Percentiles rank a stretch among this genome's conserved stretches.
Evolutionary conservation across 129 eudicot genomes (phyloP).

Genomic region (Artemisia annua): DNA sequence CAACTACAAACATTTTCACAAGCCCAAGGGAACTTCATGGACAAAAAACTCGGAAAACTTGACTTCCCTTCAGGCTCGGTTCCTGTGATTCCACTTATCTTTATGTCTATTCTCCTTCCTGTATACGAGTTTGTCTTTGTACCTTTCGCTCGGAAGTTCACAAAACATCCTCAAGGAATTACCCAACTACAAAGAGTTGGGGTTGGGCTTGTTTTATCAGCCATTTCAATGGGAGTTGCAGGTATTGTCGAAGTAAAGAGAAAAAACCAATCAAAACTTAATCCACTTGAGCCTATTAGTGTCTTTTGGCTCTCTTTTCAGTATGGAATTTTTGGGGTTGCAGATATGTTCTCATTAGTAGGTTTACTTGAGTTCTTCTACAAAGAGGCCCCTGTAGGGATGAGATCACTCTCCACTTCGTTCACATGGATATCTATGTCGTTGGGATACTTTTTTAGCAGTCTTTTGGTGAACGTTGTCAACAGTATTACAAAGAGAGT

Average conservation of each 20-base stretch:
- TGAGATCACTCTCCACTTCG: slow-evolving; percentile 74
- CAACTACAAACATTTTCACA: slow-evolving; percentile 82
- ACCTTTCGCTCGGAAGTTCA: slow-evolving; percentile 58
- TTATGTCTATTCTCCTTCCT: slow-evolving; percentile 66
- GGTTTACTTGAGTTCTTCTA: slow-evolving; percentile 78
- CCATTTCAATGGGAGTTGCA: slow-evolving; percentile 61
- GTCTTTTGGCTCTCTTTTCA: slow-evolving; percentile 78
- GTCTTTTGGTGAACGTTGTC: slow-evolving; percentile 48
- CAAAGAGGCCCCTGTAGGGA: slow-evolving; percentile 69
- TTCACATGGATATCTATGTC: slow-evolving; percentile 70
- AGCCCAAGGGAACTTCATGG: slow-evolving; percentile 58
- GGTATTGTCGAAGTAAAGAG: slow-evolving; percentile 64
- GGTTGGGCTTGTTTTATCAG: slow-evolving; percentile 68
- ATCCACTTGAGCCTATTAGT: slow-evolving; percentile 50
- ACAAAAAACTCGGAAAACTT: slow-evolving; percentile 41
- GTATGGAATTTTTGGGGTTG: slow-evolving; percentile 69
- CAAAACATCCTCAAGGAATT: slow-evolving; percentile 72
- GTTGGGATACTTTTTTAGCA: slow-evolving; percentile 67
- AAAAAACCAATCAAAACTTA: slow-evolving; percentile 37
- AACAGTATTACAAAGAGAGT: slow-evolving; percentile 49
- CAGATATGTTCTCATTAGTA: slow-evolving; percentile 73
- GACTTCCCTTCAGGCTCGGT: slow-evolving; percentile 61
- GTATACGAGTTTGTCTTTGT: slow-evolving; percentile 60
- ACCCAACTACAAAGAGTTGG: slow-evolving; percentile 76
- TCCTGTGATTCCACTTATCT: slow-evolving; percentile 67